Percentiles rank a stretch among this genome's conserved stretches.
These are phyloP conservation scores for Trichoderma koningiopsis DNA, from an alignment of 2,329 filamentous ascomycete species.

Conservation along the genomic window DNA sequence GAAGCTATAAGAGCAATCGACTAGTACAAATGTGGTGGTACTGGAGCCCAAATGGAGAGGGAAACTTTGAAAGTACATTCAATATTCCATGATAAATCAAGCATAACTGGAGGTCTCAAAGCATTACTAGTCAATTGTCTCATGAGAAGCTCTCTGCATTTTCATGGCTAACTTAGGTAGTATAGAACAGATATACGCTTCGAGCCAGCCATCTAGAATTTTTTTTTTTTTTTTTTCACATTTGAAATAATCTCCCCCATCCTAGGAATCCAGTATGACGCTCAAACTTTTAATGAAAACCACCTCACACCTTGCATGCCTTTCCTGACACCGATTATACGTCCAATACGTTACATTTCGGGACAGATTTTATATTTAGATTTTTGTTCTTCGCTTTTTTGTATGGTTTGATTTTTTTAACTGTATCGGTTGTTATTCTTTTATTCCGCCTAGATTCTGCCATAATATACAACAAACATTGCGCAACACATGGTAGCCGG, in stretches of 20 bases:
- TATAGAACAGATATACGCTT: not conserved
- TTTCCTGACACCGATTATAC: conserved; percentile 4
- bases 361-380: not conserved
- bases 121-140: not conserved
- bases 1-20: not conserved
- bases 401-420: conserved; percentile 1
- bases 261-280: conserved; percentile 19
- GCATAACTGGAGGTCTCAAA: not conserved
- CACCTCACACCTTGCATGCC: conserved; percentile 9
- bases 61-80: not conserved
- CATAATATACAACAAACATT: conserved; percentile 25
- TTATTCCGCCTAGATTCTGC: conserved; percentile 10
- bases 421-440: conserved; percentile 21
- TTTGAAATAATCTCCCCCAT: not conserved
- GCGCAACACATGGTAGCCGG: conserved; percentile 18
- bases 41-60: not conserved
- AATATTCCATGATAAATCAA: not conserved
- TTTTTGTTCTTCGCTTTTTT: not conserved
- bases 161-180: not conserved
- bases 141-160: not conserved
- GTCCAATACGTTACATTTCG: conserved; percentile 8
- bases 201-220: not conserved
- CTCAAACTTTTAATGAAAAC: conserved; percentile 18
- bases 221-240: not conserved
- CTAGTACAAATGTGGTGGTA: not conserved